Conservation (phyloP, 345 rosid species). For the Eucalyptus polyanthemos region DNA sequence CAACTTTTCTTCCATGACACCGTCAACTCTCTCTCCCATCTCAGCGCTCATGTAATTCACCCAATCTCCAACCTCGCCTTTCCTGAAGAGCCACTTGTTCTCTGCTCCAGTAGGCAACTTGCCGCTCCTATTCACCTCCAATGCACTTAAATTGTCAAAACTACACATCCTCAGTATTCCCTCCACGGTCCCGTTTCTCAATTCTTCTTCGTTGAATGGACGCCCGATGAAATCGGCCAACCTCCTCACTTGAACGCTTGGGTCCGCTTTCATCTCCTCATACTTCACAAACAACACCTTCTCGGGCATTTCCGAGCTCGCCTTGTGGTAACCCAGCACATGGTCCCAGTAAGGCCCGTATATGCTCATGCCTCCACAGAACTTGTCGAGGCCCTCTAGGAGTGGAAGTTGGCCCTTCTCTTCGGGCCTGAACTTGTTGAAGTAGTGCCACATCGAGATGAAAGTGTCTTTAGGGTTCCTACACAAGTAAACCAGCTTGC, state of each 20-base stretch:
- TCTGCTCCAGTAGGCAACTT: background rate
- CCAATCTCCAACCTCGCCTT: slow-evolving; percentile 1
- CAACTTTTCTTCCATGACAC: background rate
- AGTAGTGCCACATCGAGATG: background rate
- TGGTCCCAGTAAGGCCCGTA: slow-evolving; percentile 26
- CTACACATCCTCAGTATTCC: slow-evolving; percentile 12
- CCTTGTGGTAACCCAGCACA: slow-evolving; percentile 22
- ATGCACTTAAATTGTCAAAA: slow-evolving; percentile 13
- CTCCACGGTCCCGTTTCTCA: background rate
- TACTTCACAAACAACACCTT: too few species aligned
- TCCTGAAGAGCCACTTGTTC: slow-evolving; percentile 5
- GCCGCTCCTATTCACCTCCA: slow-evolving; percentile 13
- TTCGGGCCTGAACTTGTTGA: background rate
- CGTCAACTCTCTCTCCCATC: background rate
- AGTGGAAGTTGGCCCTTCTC: slow-evolving; percentile 6
- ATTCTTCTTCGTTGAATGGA: slow-evolving; percentile 6
- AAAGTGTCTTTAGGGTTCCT: slow-evolving; percentile 6
- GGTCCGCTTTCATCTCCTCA: too few species aligned
- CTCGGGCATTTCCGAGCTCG: background rate
- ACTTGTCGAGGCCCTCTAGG: slow-evolving; percentile 11
- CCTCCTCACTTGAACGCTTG: background rate
- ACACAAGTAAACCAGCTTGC: background rate
- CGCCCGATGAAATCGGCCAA: slow-evolving; percentile 24
- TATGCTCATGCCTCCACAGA: slow-evolving; percentile 7
- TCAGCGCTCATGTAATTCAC: background rate